Evolutionary conservation across 805 yeast species (phyloP), one percentile per base, ranked within the genome.

Genomic region (Schwanniomyces sp.): DNA sequence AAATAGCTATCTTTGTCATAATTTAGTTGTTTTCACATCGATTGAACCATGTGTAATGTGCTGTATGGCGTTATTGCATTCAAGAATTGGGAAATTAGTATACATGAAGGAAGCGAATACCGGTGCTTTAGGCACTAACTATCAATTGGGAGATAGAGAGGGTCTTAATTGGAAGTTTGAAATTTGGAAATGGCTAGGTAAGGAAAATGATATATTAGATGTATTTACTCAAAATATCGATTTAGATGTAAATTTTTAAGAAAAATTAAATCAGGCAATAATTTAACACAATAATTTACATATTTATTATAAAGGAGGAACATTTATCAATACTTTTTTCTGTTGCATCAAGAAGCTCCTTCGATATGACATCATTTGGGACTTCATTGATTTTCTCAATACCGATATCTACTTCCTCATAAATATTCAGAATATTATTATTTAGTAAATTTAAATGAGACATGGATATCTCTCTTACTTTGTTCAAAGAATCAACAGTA

Each of bases 1-100:
- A 54, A 57, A 44, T 11, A 59, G 63, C 27, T 94, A 94, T 59
- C 74, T 94, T 2, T 91, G 98, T 61, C 78, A 85, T 30, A 80
- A 84, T 45, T 76, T 82, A 53, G 84, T 88, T 51, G 90, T 94
- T 0, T 90, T 87, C 60, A 87, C 95, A 1, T 86, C 96, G 0
- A 96, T 91, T 62, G 99, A 94, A 64, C 99, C 99, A 0, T 94
- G 99, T 59, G 80, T 89, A 0, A 94, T 92, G 97, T 94, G 99
- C 60, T 70, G 88, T 6, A 94, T 94, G 99, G 98, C 98, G 0
- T 72, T 94, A 36, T 84, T 91, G 9, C 99, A 94, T 62, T 92
- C 98, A 1, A 74, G 99, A 42, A 78, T 94, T 0, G 77, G 82
- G 12, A 73, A 90, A 44, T 68, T 92, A 29, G 69, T 88, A 0